These are phyloP conservation scores for Tubosaeta brunneosetosa DNA, from an alignment of 768 basidiomycete genomes.

Conservation along the genomic window DNA sequence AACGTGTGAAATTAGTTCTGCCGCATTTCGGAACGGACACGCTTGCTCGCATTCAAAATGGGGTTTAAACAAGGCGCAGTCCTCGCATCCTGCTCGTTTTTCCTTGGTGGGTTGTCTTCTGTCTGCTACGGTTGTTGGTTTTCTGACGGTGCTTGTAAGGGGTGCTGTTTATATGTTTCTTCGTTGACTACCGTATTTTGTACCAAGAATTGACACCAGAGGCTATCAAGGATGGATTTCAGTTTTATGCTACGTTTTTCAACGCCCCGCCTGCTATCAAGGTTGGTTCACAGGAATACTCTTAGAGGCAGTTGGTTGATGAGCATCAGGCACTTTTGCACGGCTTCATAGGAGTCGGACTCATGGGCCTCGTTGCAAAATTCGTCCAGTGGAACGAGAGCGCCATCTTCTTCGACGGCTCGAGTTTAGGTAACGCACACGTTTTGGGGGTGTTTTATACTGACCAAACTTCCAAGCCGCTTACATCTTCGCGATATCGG, in stretches of 20 bases:
- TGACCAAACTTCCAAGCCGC: constrained; percentile 44
- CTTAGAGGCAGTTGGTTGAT: neutral
- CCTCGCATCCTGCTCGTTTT: constrained; percentile 82
- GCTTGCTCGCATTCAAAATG: constrained; percentile 42
- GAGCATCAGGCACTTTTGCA: constrained; percentile 72
- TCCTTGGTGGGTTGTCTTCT: constrained; percentile 60
- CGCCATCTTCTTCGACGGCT: constrained; percentile 93
- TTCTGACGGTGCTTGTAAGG: constrained; percentile 38
- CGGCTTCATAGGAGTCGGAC: constrained; percentile 73
- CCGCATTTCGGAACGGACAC: neutral
- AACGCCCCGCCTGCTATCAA: constrained; percentile 92
- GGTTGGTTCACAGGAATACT: constrained; percentile 39
- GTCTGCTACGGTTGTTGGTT: constrained; percentile 13
- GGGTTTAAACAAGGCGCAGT: constrained; percentile 89
- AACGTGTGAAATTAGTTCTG: constrained; percentile 13
- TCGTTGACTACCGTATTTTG: constrained; percentile 82
- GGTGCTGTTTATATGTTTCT: constrained; percentile 78
- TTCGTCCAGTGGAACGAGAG: constrained; percentile 87
- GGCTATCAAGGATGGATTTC: constrained; percentile 69
- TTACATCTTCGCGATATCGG: constrained; percentile 69
- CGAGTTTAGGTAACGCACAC: constrained; percentile 61
- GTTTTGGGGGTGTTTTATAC: neutral
- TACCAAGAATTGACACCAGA: constrained; percentile 65
- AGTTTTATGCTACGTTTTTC: constrained; percentile 90
- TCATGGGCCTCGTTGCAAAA: constrained; percentile 73